Evolutionary conservation across 139 green algal species (phyloP), one percentile per base, ranked within the genome.

Genomic region (Picochlorum sp.): DNA sequence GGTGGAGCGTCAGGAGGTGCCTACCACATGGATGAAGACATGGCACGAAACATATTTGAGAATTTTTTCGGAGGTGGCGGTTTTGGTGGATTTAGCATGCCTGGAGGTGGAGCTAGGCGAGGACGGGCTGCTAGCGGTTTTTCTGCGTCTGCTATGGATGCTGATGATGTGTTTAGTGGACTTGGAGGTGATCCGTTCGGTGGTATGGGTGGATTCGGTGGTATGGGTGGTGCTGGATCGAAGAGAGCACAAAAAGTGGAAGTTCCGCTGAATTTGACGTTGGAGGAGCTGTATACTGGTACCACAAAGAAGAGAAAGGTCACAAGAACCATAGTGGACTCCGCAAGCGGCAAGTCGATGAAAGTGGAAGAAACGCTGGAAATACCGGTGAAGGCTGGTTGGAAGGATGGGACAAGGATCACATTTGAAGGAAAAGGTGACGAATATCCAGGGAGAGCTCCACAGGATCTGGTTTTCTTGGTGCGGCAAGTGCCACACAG

Each of bases 321-420:
- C 20, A 81, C 71, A 8, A 61, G 71, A 14, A 52, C 40, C 30
- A 69, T 78, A 30, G 61, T 64, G 31, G 63, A 78, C 25, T 39
- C 18, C 22, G 69, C 41, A 12, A 60, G 47, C 10, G 63, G 59
- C 37, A 74, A 64, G 44, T 50, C 53, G 14, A 36, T 68, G 63
- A 24, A 55, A 8, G 63, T 80, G 28, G 75, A 88, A 50, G 88
- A 96, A 70, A 87, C 90, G 33, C 35, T 96, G 49, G 82, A 92
- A 59, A 85, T 96, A 32, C 52, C 79, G 3, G 71, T 96, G 14
- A 90, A 89, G 76, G 77, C 89, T 1, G 89, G 89, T 2, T 96
- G 88, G 88, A 96, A 95, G 63, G 85, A 88, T 58, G 89, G 89
- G 30, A 96, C 83, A n/a, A 82, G 80, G 31, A 73, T 96, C 57